A percentile compares a stretch with the other conserved stretches of the same genome.
Conservation (phyloP, 2,329 filamentous ascomycete species). For the Ophioceras dolichostomum region DNA sequence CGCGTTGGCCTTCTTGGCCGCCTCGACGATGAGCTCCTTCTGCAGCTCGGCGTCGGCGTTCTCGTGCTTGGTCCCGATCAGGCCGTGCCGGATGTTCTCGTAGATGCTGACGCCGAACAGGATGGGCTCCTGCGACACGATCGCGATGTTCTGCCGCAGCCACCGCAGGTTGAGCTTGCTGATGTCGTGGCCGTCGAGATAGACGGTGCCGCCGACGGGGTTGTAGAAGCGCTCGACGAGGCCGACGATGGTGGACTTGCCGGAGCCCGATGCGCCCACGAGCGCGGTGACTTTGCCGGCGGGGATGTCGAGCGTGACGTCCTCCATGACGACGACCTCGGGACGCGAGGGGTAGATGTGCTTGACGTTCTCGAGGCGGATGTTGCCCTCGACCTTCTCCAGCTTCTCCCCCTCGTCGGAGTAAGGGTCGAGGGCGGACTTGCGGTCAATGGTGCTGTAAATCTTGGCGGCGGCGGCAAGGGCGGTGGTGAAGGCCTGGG, state of each 20-base stretch:
- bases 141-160: constrained; percentile 82
- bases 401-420: constrained; percentile 60
- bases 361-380: constrained; percentile 72
- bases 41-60: constrained; percentile 54
- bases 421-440: constrained; percentile 71
- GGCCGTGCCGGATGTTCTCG: constrained; percentile 79
- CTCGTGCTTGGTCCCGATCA: constrained; percentile 75
- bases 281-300: constrained; percentile 87
- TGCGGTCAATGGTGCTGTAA: constrained; percentile 82
- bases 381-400: constrained; percentile 59
- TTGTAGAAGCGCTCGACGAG: constrained; percentile 91
- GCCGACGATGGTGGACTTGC: constrained; percentile 90
- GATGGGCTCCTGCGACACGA: constrained; percentile 88
- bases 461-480: constrained; percentile 84
- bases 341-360: constrained; percentile 92
- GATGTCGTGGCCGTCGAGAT: constrained; percentile 75
- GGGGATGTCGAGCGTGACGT: constrained; percentile 67
- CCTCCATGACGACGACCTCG: constrained; percentile 79
- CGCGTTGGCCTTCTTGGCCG: constrained; percentile 83
- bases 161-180: constrained; percentile 74
- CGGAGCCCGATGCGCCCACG: constrained; percentile 86
- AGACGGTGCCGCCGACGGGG: constrained; percentile 66
- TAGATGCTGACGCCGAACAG: constrained; percentile 84
- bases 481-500: constrained; percentile 75
- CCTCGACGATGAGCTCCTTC: constrained; percentile 59